Conservation (phyloP, 805 yeast species). For the Cyberlindnera suaveolens region DNA sequence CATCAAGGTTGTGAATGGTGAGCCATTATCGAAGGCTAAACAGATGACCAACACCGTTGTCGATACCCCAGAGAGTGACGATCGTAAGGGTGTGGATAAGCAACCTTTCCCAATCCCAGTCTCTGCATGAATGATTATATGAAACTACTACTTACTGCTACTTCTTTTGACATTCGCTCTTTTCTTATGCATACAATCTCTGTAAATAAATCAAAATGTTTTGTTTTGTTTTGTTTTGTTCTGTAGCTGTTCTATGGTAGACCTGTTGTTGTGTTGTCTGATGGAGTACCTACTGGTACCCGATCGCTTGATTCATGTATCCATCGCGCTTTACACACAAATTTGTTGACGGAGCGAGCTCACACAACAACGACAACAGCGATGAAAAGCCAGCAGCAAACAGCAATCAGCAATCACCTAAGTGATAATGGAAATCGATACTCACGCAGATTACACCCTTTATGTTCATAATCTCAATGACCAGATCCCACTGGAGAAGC, state of each 20-base stretch:
- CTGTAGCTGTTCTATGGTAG: too few species aligned
- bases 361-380: too few species aligned
- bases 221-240: too few species aligned
- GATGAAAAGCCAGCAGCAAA: not conserved
- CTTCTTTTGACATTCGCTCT: not conserved
- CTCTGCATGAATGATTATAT: conserved; percentile 12
- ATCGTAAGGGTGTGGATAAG: conserved; percentile 31
- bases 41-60: conserved; percentile 71
- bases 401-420: not conserved
- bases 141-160: not conserved
- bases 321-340: too few species aligned
- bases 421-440: not conserved
- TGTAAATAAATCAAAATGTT: too few species aligned
- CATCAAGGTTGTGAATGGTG: conserved; percentile 79
- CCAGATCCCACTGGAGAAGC: conserved; percentile 36
- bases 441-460: conserved; percentile 34
- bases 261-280: too few species aligned
- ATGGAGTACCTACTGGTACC: too few species aligned
- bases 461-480: conserved; percentile 58
- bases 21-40: conserved; percentile 60
- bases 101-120: conserved; percentile 25
- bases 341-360: too few species aligned
- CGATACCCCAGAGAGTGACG: conserved; percentile 44
- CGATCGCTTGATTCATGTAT: too few species aligned
- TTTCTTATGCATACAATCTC: too few species aligned